Evolutionary conservation across 306 rosid genomes (phyloP).

Genomic region (Sicyos edulis): DNA sequence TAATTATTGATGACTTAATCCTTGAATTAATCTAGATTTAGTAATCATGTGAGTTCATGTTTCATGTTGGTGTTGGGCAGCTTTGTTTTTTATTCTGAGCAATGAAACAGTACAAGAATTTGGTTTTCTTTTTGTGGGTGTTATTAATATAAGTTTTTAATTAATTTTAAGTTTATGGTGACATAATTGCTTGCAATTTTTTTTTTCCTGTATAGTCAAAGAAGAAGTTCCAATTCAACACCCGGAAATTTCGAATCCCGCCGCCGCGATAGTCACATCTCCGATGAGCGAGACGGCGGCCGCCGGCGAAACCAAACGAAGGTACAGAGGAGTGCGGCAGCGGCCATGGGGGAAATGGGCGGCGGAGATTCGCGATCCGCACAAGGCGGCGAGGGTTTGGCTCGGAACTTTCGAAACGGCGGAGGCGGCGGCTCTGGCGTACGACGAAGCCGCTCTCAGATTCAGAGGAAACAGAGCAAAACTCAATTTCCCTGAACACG

Average conservation of each 20-base stretch:
- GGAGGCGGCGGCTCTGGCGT: conserved; percentile 89
- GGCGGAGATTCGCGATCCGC: conserved; percentile 91
- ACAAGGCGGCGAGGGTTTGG: conserved; percentile 96
- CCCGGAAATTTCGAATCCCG: conserved; percentile 3
- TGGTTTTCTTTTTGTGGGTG: not conserved
- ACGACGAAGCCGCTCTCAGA: conserved; percentile 85
- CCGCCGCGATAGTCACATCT: not conserved
- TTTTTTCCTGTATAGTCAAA: no score
- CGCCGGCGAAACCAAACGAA: conserved; percentile 49
- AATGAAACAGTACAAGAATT: conserved; percentile 3
- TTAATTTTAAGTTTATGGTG: no score
- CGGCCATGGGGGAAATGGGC: conserved; percentile 99
- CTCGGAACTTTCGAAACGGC: conserved; percentile 96
- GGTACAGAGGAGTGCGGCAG: conserved; percentile 92
- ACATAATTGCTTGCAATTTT: no score
- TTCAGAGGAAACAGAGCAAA: conserved; percentile 94
- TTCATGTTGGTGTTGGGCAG: not conserved
- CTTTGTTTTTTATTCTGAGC: not conserved
- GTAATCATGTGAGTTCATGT: no score
- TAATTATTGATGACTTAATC: no score
- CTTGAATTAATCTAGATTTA: no score
- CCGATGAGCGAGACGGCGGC: conserved; percentile 16
- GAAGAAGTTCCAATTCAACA: no score
- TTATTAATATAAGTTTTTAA: not conserved
- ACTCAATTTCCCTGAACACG: conserved; percentile 87